Evolutionary conservation across 78 protist species (phyloP).

Genomic region (Bigelowiella natans): DNA sequence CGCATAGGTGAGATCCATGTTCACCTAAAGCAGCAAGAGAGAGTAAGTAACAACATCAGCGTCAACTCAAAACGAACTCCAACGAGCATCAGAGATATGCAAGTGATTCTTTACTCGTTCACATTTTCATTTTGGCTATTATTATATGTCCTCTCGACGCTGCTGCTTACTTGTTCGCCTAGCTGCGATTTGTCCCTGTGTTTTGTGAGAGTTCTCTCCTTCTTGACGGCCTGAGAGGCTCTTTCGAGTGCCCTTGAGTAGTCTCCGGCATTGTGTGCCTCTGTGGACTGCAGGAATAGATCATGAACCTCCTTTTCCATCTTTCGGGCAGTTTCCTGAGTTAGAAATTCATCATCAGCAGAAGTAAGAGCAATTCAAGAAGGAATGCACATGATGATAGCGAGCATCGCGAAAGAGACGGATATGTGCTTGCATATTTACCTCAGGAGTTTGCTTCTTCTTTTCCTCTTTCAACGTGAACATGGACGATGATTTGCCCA

Average conservation of each 20-base stretch:
- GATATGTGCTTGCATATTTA: too few relatives aligned
- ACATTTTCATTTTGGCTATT: too few relatives aligned
- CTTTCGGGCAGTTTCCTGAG: slow-evolving; percentile 34
- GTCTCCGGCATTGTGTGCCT: not conserved
- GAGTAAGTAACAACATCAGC: not conserved
- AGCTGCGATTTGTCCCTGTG: slow-evolving; percentile 39
- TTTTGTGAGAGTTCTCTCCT: slow-evolving; percentile 42
- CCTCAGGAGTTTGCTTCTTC: too few relatives aligned
- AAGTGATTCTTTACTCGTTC: too few relatives aligned
- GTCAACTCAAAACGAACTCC: not conserved
- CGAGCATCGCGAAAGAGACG: too few relatives aligned
- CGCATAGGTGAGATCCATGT: slow-evolving; percentile 63
- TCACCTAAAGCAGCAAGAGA: slow-evolving; percentile 21
- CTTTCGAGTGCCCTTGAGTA: slow-evolving; percentile 33
- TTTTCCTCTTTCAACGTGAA: too few relatives aligned
- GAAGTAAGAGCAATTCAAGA: too few relatives aligned
- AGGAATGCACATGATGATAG: too few relatives aligned
- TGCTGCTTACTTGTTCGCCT: slow-evolving; percentile 29
- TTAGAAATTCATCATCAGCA: too few relatives aligned
- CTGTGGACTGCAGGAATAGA: slow-evolving; percentile 47
- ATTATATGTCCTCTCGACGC: too few relatives aligned
- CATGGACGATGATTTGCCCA: too few relatives aligned
- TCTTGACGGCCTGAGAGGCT: slow-evolving; percentile 51
- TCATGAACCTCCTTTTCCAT: slow-evolving; percentile 32
- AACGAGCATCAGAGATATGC: too few relatives aligned